A percentile compares a stretch with the other conserved stretches of the same genome.
These are phyloP conservation scores for Stevia rebaudiana DNA, from an alignment of 140 eudicot genomes.

Conservation along the genomic window DNA sequence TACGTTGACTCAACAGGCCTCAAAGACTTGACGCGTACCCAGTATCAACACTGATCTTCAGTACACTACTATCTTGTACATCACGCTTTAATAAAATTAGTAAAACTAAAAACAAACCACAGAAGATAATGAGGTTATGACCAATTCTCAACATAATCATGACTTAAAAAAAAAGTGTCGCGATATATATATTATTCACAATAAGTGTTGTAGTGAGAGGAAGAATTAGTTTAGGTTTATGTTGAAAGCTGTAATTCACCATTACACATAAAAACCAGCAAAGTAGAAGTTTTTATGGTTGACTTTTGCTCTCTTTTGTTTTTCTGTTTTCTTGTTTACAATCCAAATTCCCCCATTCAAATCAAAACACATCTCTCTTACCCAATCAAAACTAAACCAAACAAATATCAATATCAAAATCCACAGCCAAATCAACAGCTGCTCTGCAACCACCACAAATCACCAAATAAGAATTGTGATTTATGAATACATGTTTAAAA, in stretches of 20 bases:
- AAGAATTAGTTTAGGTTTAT: slow-evolving; percentile 3
- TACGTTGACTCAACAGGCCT: no score
- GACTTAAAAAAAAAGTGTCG: no score
- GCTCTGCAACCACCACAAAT: slow-evolving; percentile 20
- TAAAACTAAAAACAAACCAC: no score
- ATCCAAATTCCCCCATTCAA: slow-evolving; percentile 24
- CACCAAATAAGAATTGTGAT: not conserved
- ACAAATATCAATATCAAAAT: slow-evolving; percentile 4
- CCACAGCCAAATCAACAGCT: slow-evolving; percentile 10
- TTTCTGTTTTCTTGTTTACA: slow-evolving; percentile 23
- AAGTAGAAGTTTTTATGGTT: not conserved
- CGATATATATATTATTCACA: no score
- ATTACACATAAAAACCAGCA: slow-evolving; percentile 19
- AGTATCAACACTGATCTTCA: no score
- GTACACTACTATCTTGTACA: no score
- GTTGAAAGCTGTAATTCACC: slow-evolving; percentile 22
- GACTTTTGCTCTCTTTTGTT: slow-evolving; percentile 5
- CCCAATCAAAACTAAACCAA: slow-evolving; percentile 13
- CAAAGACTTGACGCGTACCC: no score
- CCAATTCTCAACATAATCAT: no score
- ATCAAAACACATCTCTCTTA: slow-evolving; percentile 14
- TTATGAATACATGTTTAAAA: not conserved
- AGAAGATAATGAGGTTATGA: no score
- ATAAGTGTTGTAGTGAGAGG: not conserved
- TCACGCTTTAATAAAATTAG: no score